Conservation (phyloP, 2,329 filamentous ascomycete genomes). For the Hawksworthiomyces lignivorus region DNA sequence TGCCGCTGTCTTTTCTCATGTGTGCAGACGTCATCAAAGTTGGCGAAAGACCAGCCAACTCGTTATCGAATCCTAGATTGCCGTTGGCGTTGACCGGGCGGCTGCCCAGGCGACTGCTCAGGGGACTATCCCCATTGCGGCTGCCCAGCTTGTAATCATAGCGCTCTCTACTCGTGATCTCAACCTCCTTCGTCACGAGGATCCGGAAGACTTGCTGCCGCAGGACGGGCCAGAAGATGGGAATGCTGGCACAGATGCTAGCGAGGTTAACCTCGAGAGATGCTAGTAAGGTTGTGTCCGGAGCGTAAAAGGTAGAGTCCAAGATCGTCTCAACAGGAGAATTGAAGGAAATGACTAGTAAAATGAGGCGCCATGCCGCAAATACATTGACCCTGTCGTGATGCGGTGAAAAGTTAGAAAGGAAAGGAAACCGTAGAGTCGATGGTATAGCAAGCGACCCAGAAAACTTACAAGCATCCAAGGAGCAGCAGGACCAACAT, state of each 20-base stretch:
- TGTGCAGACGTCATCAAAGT: too few relatives aligned
- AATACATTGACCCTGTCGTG: constrained; percentile 15
- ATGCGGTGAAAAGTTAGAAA: neutral
- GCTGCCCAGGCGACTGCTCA: too few relatives aligned
- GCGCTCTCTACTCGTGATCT: neutral
- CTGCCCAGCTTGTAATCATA: neutral
- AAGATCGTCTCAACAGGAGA: constrained; percentile 15
- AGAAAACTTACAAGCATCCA: neutral
- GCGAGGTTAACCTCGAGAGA: constrained; percentile 22
- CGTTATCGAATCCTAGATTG: too few relatives aligned
- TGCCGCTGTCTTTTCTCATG: neutral
- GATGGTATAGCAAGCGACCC: too few relatives aligned
- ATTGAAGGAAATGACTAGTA: constrained; percentile 15
- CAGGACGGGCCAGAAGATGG: constrained; percentile 23
- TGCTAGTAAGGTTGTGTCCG: constrained; percentile 17
- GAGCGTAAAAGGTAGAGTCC: constrained; percentile 22
- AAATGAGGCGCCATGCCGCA: constrained; percentile 18
- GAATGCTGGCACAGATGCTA: constrained; percentile 14
- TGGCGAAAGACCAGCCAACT: too few relatives aligned
- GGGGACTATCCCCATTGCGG: neutral
- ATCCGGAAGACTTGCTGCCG: constrained; percentile 19
- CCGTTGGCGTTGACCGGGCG: too few relatives aligned
- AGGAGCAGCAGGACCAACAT: constrained; percentile 19
- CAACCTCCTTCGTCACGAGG: constrained; percentile 16
- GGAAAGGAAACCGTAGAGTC: too few relatives aligned